A percentile compares a stretch with the other conserved stretches of the same genome.
Conservation (phyloP, 495 filamentous ascomycete genomes). For the Penicillium argentinense region DNA sequence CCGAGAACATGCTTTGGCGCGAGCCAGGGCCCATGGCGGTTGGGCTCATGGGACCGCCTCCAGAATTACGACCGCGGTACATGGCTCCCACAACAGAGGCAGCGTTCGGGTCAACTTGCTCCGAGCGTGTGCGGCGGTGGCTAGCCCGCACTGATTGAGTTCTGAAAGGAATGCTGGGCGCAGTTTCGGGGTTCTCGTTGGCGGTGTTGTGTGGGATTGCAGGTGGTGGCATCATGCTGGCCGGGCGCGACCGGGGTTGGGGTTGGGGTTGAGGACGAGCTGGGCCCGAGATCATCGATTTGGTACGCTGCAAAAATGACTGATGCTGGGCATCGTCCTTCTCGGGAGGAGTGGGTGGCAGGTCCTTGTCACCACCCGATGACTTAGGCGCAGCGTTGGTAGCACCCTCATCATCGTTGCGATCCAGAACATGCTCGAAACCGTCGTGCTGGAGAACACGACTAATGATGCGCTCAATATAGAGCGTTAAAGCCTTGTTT, state of each 20-base stretch:
- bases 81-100: slow-evolving; percentile 79
- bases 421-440: slow-evolving; percentile 80
- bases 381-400: slow-evolving; percentile 19
- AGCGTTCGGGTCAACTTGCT: slow-evolving; percentile 60
- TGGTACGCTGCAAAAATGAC: slow-evolving; percentile 76
- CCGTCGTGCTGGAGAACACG: slow-evolving; percentile 90
- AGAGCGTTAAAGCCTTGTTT: slow-evolving; percentile 94
- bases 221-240: slow-evolving; percentile 58
- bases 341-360: slow-evolving; percentile 73
- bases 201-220: slow-evolving; percentile 39
- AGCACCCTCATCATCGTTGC: slow-evolving; percentile 59
- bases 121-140: slow-evolving; percentile 66
- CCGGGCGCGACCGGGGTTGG: slow-evolving; percentile 58
- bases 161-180: slow-evolving; percentile 79
- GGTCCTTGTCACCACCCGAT: slow-evolving; percentile 61
- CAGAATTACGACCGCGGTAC: slow-evolving; percentile 70
- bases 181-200: slow-evolving; percentile 73
- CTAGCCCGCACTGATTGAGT: slow-evolving; percentile 59
- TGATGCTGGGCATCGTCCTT: slow-evolving; percentile 52
- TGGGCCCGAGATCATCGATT: slow-evolving; percentile 59
- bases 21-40: slow-evolving; percentile 46
- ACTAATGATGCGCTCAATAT: slow-evolving; percentile 98
- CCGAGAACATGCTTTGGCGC: slow-evolving; percentile 47
- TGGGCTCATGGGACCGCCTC: slow-evolving; percentile 51
- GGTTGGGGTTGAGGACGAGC: slow-evolving; percentile 30